Percentiles rank a stretch among this genome's conserved stretches.
phyloP scores from a whole-genome alignment of 2,329 filamentous ascomycete species.

The Trichoderma arundinaceum region DNA sequence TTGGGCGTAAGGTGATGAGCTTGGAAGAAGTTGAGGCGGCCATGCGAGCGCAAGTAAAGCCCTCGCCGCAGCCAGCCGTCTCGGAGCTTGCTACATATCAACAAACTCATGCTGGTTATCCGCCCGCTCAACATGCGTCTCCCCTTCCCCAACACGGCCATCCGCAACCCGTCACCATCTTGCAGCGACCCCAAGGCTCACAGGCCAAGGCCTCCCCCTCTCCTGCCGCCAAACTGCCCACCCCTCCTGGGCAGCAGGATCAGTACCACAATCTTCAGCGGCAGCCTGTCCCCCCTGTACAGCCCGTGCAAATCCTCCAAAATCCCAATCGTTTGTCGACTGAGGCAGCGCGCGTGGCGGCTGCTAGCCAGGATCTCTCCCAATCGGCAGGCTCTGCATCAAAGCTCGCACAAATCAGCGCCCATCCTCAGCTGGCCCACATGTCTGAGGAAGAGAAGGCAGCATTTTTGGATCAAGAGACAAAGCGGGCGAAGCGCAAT shows the following conservation, averaged over 20 bases:
- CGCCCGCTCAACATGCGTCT: conserved; percentile 34
- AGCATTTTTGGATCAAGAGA: conserved; percentile 86
- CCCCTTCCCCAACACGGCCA: conserved; percentile 42
- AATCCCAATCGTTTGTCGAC: conserved; percentile 71
- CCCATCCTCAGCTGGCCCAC: conserved; percentile 61
- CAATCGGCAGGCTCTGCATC: conserved; percentile 59
- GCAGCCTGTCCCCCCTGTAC: conserved; percentile 49
- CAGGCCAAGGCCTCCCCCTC: conserved; percentile 49
- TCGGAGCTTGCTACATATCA: conserved; percentile 42
- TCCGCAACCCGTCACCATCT: conserved; percentile 59
- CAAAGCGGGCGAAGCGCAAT: conserved; percentile 93
- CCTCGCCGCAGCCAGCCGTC: conserved; percentile 49
- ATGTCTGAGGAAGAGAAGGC: conserved; percentile 84
- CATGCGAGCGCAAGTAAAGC: conserved; percentile 74
- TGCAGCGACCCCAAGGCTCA: conserved; percentile 58
- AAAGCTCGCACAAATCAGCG: conserved; percentile 43
- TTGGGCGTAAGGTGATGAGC: conserved; percentile 82
- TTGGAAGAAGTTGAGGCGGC: conserved; percentile 95
- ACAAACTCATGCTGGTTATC: conserved; percentile 38
- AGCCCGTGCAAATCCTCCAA: conserved; percentile 78
- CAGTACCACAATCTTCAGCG: conserved; percentile 43
- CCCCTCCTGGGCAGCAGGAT: conserved; percentile 36
- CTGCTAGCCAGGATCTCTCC: conserved; percentile 49
- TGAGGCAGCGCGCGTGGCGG: conserved; percentile 49
- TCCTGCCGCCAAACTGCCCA: conserved; percentile 38